Evolutionary conservation across 768 basidiomycete species (phyloP).

Genomic region (Amanita molliuscula): DNA sequence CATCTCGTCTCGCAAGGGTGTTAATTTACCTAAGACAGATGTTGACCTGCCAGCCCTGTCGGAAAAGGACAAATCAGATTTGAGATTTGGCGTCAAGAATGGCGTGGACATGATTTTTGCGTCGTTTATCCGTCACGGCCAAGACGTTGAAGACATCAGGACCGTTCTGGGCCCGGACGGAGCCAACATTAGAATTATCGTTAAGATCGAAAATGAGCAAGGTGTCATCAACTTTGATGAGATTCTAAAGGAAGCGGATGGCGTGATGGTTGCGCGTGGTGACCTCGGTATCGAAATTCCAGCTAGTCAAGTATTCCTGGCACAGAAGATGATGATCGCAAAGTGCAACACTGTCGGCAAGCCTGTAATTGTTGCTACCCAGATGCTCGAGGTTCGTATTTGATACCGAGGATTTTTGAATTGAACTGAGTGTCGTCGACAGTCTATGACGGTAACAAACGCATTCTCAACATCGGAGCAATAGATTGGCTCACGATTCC

Average conservation of each 20-base stretch:
- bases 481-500: conserved; percentile 7
- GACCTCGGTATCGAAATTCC: conserved; percentile 99
- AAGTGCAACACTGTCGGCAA: conserved; percentile 98
- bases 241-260: conserved; percentile 89
- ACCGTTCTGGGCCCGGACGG: conserved; percentile 91
- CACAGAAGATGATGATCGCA: conserved; percentile 99
- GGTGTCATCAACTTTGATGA: conserved; percentile 99
- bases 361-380: conserved; percentile 97
- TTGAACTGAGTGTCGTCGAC: conserved; percentile 9
- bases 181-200: conserved; percentile 95
- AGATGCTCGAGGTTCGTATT: conserved; percentile 85
- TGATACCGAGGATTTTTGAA: neutral
- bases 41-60: conserved; percentile 97
- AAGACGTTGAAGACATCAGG: conserved; percentile 93
- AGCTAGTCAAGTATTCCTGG: conserved; percentile 97
- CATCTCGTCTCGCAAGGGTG: conserved; percentile 95
- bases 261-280: conserved; percentile 99
- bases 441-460: conserved; percentile 83
- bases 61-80: conserved; percentile 95
- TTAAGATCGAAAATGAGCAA: conserved; percentile 99
- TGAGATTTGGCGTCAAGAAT: conserved; percentile 93
- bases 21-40: conserved; percentile 96
- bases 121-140: conserved; percentile 92
- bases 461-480: neutral
- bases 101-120: conserved; percentile 99